Percentiles rank a stretch among this genome's conserved stretches.
These are phyloP conservation scores for Incumbomyces lentus DNA, from an alignment of 2,329 filamentous ascomycete species.

Conservation along the genomic window DNA sequence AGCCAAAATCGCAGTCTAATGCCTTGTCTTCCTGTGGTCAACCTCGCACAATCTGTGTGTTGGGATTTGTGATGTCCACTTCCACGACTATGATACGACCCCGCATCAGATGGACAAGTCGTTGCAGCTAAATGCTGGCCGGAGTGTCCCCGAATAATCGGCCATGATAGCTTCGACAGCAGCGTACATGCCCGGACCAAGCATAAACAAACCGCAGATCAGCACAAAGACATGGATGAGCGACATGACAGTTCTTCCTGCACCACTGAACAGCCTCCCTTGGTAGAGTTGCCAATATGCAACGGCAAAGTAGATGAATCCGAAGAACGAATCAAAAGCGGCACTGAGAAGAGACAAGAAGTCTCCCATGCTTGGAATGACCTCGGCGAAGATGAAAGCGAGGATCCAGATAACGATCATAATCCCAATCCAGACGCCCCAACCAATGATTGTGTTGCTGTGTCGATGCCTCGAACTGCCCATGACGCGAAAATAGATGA, in stretches of 20 bases:
- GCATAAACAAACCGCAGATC: constrained; percentile 37
- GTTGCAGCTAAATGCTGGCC: constrained; percentile 41
- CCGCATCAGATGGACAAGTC: constrained; percentile 36
- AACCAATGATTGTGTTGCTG: constrained; percentile 38
- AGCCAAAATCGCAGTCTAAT: too few relatives aligned
- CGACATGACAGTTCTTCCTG: constrained; percentile 31
- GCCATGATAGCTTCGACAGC: constrained; percentile 43
- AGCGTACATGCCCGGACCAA: constrained; percentile 44
- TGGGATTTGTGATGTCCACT: too few relatives aligned
- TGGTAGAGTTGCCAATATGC: constrained; percentile 39
- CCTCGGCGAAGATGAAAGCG: constrained; percentile 39
- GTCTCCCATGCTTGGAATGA: constrained; percentile 42
- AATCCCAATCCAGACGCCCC: constrained; percentile 35
- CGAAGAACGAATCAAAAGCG: constrained; percentile 41
- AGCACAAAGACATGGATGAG: constrained; percentile 38
- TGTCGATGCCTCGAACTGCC: constrained; percentile 36
- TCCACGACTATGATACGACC: background rate
- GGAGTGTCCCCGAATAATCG: constrained; percentile 36
- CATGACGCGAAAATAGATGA: constrained; percentile 37
- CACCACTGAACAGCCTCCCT: constrained; percentile 29
- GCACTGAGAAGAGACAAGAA: constrained; percentile 40
- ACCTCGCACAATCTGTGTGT: too few relatives aligned
- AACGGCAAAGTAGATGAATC: constrained; percentile 42
- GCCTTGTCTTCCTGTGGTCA: too few relatives aligned
- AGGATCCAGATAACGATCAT: constrained; percentile 36